Evolutionary conservation across 306 rosid genomes (phyloP).

Genomic region (Nissolia schottii): DNA sequence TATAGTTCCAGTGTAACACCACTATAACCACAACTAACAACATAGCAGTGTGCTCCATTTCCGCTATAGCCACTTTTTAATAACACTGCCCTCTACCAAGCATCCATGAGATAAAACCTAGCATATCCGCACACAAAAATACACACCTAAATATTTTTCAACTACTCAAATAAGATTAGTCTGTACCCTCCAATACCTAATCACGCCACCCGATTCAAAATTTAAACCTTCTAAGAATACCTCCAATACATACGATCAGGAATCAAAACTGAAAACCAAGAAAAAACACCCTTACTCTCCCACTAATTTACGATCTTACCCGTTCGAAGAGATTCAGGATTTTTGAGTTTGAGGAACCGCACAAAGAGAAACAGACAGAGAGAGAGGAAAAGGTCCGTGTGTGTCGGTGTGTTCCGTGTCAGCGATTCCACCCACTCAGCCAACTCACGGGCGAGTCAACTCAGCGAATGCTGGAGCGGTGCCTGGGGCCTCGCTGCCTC

Average conservation of each 20-base stretch:
- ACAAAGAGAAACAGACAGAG: too few species aligned
- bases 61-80: too few species aligned
- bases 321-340: too few species aligned
- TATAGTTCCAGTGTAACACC: too few species aligned
- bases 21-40: too few species aligned
- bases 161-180: neutral
- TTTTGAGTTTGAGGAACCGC: too few species aligned
- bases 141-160: neutral
- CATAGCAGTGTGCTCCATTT: too few species aligned
- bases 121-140: neutral
- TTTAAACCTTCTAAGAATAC: neutral
- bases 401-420: too few species aligned
- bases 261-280: neutral
- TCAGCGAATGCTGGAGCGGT: slow-evolving; percentile 43
- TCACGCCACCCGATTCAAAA: neutral
- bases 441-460: neutral
- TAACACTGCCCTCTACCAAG: neutral
- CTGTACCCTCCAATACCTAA: neutral
- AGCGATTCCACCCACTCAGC: neutral
- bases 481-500: slow-evolving; percentile 43
- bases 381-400: too few species aligned
- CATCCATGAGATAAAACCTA: neutral
- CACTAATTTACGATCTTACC: slow-evolving; percentile 18
- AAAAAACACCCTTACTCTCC: neutral
- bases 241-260: neutral